Base-by-base conservation (phyloP, 2,329 filamentous ascomycete species). In the Bipolaris gigantea region DNA sequence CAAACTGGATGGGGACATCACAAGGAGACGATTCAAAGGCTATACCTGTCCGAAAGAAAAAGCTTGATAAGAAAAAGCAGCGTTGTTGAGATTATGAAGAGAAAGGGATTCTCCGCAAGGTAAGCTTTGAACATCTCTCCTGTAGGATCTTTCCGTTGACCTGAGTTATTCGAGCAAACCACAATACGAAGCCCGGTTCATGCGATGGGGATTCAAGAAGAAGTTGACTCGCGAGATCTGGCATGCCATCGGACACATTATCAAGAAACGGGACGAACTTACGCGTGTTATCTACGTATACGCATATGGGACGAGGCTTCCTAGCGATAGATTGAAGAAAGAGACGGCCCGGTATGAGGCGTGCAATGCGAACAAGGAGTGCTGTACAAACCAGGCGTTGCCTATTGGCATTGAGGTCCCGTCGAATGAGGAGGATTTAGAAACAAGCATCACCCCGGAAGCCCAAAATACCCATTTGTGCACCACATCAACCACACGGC, bases 191-290 rank as follows among this genome's bases (percentile, higher is more conserved):
- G 57, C 59, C 10, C 64, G 63, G 52, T 64, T 70, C 51, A 59
- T 58, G 33, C 61, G 55, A 39, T 69, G 66, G 67, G 50, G 48
- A 4, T 67, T 67, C 30, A 53, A 60, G 34, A 70, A 70, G 39
- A 64, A 69, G 34, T 39, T 57, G 32, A 62, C 33, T 6, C 41
- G 45, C 5, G 48, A 62, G 25, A 53, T 59, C 8, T 69, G 64
- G 65, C 51, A 59, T 30, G 56, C 48, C 30, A 50, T 66, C 23
- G 50, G 55, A 11, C 55, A 53, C 19, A 55, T 55, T 36, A 54
- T 61, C 11, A 48, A 59, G 23, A 60, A 60, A 23, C 48, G 55
- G 21, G 64, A 65, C 6, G 34, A 38, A 25, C 9, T 0, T 8
- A 23, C 11, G 9, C n/a, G 5, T 4, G 2, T 18, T 11, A 27